A percentile compares a stretch with the other conserved stretches of the same genome.
These are phyloP conservation scores for Solanum bulbocastanum DNA, from an alignment of 257 asterid genomes.

Conservation along the genomic window DNA sequence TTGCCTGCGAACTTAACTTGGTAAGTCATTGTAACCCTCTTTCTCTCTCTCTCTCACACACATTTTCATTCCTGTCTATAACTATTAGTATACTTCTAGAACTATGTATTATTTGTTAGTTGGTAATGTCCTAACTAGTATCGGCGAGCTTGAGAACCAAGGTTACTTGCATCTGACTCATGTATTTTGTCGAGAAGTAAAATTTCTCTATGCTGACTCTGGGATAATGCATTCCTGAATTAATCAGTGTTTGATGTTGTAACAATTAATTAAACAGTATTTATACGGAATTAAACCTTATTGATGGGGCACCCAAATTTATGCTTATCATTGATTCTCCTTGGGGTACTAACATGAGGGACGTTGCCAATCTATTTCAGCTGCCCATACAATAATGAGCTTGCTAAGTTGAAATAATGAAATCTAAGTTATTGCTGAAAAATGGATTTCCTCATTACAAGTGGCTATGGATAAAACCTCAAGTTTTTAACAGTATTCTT, in stretches of 20 bases:
- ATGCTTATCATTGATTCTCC: background rate
- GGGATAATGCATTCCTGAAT: background rate
- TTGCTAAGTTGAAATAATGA: background rate
- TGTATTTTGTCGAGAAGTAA: background rate
- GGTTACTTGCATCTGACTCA: background rate
- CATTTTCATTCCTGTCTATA: background rate
- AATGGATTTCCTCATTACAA: background rate
- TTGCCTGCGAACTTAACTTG: slow-evolving; percentile 61
- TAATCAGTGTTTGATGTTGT: background rate
- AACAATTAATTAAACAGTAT: background rate
- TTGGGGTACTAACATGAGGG: background rate
- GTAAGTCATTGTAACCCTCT: slow-evolving; percentile 23
- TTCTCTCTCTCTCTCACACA: background rate
- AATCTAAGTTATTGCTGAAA: background rate
- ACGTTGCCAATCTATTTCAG: background rate
- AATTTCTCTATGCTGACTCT: background rate
- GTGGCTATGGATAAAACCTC: background rate
- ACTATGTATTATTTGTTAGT: background rate
- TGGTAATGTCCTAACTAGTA: background rate
- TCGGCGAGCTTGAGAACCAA: background rate
- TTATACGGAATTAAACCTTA: background rate
- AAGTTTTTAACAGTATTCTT: background rate
- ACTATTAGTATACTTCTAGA: background rate
- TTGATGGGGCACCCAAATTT: background rate
- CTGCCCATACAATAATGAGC: background rate